Evolutionary conservation across 345 rosid genomes (phyloP), one percentile per base, ranked within the genome.

Genomic region (Erodium maritimum): DNA sequence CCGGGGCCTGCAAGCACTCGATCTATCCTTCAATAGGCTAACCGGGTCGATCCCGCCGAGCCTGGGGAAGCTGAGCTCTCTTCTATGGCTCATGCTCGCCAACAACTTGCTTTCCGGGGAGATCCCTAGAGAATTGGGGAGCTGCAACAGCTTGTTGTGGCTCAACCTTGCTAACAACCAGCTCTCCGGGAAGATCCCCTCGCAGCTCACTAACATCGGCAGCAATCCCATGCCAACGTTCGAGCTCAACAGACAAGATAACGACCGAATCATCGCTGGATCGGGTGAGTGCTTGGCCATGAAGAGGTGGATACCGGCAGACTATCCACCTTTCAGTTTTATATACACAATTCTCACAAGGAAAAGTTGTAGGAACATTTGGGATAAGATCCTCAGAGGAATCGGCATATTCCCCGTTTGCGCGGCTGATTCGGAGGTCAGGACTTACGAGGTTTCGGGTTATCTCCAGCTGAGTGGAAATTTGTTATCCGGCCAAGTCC

Each of bases 31-130:
- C 74, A 91, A 91, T 65, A 61, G 14, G 8, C 82, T 91, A 13
- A 71, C 67, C 0, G 98, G 98, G 58, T 55, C 72, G 0, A 86
- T 86, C 63, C 98, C 98, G 7, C 19, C 75, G 52, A 63, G 84
- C 17, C 57, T 91, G 5, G 95, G 96, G 34, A 88, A 79, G 8
- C 52, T 91, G 77, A 84, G 58, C 1, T 84, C 82, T 37, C 87
- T 91, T 20, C 21, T 91, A 72, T 91, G 98, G 98, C 61, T 91
- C 59, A 86, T 91, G 96, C 90, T 91, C n/a, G 95, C 98, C 17
- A 77, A 86, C 71, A 91, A 91, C 70, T 69, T 64, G 23, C 73
- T 91, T 4, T 63, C 66, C 0, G 96, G 95, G 2, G 73, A 79
- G 55, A 86, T 91, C 53, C 96, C 98, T 0, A 61, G 34, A 2